A percentile compares a stretch with the other conserved stretches of the same genome.
Conservation (phyloP, 2,329 filamentous ascomycete species). For the Beauveria scarabaeidicola region DNA sequence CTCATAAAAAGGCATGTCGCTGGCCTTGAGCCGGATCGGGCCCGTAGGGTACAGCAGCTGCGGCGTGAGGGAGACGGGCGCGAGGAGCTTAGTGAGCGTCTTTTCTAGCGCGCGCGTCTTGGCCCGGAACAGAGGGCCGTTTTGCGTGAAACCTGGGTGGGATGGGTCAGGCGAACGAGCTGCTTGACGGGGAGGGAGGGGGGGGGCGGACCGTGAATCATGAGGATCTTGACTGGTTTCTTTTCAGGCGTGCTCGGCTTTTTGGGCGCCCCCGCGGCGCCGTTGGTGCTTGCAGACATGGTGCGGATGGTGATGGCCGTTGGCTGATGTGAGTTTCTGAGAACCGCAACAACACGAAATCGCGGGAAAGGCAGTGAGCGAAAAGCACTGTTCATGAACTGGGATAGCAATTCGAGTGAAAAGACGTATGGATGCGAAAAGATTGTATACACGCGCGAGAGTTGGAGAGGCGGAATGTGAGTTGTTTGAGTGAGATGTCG, state of each 20-base stretch:
- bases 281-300: slow-evolving; percentile 6
- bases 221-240: slow-evolving; percentile 57
- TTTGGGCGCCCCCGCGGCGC: not conserved
- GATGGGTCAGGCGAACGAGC: not conserved
- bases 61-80: slow-evolving; percentile 44
- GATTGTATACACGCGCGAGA: not conserved
- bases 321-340: not conserved
- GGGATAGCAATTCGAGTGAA: not conserved
- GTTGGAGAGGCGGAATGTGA: not conserved
- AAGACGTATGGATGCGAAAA: not conserved
- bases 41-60: slow-evolving; percentile 61
- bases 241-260: slow-evolving; percentile 22
- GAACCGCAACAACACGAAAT: not conserved
- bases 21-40: slow-evolving; percentile 52
- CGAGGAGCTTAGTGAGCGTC: slow-evolving; percentile 63
- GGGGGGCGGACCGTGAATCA: slow-evolving; percentile 58
- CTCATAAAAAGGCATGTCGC: slow-evolving; percentile 62
- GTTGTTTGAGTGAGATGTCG: not conserved
- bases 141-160: slow-evolving; percentile 73
- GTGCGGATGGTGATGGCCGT: not conserved
- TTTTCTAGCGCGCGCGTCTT: slow-evolving; percentile 87
- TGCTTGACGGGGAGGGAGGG: not conserved
- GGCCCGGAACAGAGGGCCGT: slow-evolving; percentile 71
- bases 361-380: not conserved
- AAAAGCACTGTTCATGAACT: not conserved